Percentiles rank a stretch among this genome's conserved stretches.
phyloP scores from a whole-genome alignment of 1,139 yeast species.

The Sugiyamaella xylanicola region DNA sequence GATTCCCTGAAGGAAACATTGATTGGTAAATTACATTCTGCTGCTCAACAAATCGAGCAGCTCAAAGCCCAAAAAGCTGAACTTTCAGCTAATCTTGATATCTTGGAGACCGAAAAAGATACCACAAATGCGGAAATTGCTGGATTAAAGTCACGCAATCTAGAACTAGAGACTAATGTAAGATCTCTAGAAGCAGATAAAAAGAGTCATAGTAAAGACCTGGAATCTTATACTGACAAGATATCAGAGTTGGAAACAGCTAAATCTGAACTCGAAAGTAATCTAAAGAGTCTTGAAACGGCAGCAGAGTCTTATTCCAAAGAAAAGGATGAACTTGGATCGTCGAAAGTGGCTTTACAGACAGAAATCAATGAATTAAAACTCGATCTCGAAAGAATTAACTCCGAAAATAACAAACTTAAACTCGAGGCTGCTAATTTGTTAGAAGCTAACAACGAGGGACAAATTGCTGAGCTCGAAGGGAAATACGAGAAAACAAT shows the following conservation, averaged over 20 bases:
- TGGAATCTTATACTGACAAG: neutral
- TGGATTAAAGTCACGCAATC: constrained; percentile 6
- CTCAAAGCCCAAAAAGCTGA: constrained; percentile 28
- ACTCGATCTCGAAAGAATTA: constrained; percentile 16
- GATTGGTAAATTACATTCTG: constrained; percentile 38
- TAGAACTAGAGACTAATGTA: constrained; percentile 4
- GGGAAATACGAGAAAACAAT: constrained; percentile 5
- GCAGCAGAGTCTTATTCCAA: constrained; percentile 39
- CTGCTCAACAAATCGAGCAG: constrained; percentile 38
- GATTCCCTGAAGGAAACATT: constrained; percentile 38
- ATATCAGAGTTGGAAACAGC: constrained; percentile 7
- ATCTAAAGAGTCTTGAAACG: constrained; percentile 49
- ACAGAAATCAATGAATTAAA: constrained; percentile 1
- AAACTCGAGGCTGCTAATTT: constrained; percentile 4
- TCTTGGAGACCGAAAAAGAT: too few species aligned
- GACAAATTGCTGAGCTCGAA: neutral
- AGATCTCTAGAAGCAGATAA: constrained; percentile 7
- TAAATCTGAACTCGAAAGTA: constrained; percentile 5
- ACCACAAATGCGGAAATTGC: too few species aligned
- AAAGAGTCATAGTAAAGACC: neutral
- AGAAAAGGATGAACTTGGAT: constrained; percentile 48
- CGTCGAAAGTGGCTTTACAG: neutral
- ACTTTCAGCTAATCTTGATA: too few species aligned
- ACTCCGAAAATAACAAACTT: constrained; percentile 9
- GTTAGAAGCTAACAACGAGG: neutral